Base-by-base conservation (phyloP, 768 basidiomycete species). In the Nidula microcarpa region DNA sequence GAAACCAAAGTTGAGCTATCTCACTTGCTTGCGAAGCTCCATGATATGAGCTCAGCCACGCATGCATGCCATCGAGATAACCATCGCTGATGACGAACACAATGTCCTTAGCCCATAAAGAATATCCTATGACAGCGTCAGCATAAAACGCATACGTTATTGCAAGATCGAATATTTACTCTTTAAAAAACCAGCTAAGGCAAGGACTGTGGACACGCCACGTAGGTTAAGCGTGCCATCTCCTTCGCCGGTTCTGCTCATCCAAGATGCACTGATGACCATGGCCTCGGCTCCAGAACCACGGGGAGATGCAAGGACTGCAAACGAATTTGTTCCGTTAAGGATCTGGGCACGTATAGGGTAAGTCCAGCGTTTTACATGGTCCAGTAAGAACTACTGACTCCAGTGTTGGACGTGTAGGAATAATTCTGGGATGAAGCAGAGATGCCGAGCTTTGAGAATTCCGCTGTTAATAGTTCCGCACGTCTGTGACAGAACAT, bases 91-190 rank as follows among this genome's bases (percentile, higher is more conserved):
- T 75, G 30, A 99, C 83, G 55, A 98, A 88, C 14, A 98, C 70
- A 52, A 99, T 77, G 61, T 98, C 95, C 65, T 95, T 96, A 0
- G 94, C 90, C 96, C 97, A 99, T 36, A 93, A 78, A 17, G 93
- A 91, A 60, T 90, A 87, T 34, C 78, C 93, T 95, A 60, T 17
- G 14, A 5, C 51, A 41, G 8, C 37, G 14, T 56, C 50, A 50
- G 48, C 7, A 55, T 49, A 35, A 23, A 16, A 23, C 5, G 30
- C 47, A 10, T 39, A 16, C 18, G 55, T 41, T 14, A 44, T 51
- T 32, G n/a, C 36, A 53, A 30, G 6, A 14, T 37, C 16, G 34
- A 13, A 33, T 2, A 61, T 79, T 49, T 54, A 97, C 96, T 79
- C 76, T 88, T 89, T 36, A 97, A 68, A 65, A 89, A 98, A 47